A percentile compares a stretch with the other conserved stretches of the same genome.
Evolutionary conservation across 163 green algal species (phyloP).

Genomic region (Chlamydomonas reinhardtii): DNA sequence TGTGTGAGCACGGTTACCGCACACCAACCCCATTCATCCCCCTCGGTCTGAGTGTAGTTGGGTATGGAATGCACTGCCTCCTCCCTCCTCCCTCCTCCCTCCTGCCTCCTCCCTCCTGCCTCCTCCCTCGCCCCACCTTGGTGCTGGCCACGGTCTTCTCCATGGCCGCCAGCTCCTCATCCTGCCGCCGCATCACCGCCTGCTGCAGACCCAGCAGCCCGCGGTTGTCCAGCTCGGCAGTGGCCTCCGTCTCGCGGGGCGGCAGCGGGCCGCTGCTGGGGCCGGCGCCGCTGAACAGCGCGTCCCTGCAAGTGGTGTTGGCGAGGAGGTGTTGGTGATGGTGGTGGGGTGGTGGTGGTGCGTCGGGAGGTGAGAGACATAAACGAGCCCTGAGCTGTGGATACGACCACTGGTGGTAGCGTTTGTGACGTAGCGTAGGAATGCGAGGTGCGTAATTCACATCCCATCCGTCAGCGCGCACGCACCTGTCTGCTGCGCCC

Average conservation of each 20-base stretch:
- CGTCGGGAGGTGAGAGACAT: no score
- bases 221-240: constrained; percentile 80
- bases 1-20: no score
- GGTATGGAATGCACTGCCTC: no score
- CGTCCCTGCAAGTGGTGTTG: constrained; percentile 38
- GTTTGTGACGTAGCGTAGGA: no score
- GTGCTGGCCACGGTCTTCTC: constrained; percentile 82
- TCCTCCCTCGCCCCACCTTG: constrained; percentile 61
- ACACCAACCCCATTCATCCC: no score
- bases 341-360: no score
- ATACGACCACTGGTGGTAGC: no score
- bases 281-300: constrained; percentile 60
- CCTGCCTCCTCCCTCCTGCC: no score
- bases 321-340: neutral
- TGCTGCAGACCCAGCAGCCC: constrained; percentile 87
- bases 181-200: constrained; percentile 85
- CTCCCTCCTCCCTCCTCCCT: no score
- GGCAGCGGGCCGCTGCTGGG: constrained; percentile 8
- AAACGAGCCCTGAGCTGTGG: no score
- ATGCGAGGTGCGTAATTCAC: no score
- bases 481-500: constrained; percentile 60
- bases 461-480: neutral
- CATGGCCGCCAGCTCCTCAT: constrained; percentile 84
- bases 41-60: no score
- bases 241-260: constrained; percentile 82